These are phyloP conservation scores for Melanogaster broomeanus DNA, from an alignment of 768 basidiomycete genomes.

Conservation along the genomic window DNA sequence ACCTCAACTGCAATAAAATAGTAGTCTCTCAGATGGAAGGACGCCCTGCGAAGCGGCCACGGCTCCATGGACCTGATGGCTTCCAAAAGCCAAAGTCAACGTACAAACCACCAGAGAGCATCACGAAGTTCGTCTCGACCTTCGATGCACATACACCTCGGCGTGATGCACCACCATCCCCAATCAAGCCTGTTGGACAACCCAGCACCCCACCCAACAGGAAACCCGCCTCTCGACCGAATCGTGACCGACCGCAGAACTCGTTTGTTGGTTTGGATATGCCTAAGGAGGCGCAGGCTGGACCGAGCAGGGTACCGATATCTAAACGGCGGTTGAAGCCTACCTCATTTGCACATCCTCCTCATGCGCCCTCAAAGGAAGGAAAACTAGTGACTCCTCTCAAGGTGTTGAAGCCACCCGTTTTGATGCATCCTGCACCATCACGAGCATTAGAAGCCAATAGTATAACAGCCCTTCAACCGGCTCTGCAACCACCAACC, in stretches of 20 bases:
- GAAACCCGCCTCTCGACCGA: constrained; percentile 1
- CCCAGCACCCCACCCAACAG: constrained; percentile 3
- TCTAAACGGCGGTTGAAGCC: constrained; percentile 8
- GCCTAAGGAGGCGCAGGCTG: constrained; percentile 5
- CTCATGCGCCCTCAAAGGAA: neutral
- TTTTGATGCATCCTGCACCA: constrained; percentile 4
- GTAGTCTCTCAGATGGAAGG: constrained; percentile 6
- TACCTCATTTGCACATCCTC: constrained; percentile 5
- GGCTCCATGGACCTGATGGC: constrained; percentile 27
- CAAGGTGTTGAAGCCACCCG: constrained; percentile 18
- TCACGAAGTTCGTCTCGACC: constrained; percentile 28
- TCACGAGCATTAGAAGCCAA: neutral
- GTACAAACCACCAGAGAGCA: constrained; percentile 25
- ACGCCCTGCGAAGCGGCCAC: constrained; percentile 6
- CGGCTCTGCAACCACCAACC: constrained; percentile 8
- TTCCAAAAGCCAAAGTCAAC: constrained; percentile 23
- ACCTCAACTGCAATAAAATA: neutral
- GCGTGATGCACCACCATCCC: neutral
- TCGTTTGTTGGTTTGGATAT: constrained; percentile 16
- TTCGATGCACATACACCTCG: constrained; percentile 14
- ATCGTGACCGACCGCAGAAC: constrained; percentile 19
- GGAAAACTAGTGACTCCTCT: constrained; percentile 6
- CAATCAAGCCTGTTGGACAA: neutral
- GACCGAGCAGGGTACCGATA: constrained; percentile 10
- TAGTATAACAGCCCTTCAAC: constrained; percentile 3